Base-by-base conservation (phyloP, 2,329 filamentous ascomycete genomes). In the Akanthomyces lecanii region DNA sequence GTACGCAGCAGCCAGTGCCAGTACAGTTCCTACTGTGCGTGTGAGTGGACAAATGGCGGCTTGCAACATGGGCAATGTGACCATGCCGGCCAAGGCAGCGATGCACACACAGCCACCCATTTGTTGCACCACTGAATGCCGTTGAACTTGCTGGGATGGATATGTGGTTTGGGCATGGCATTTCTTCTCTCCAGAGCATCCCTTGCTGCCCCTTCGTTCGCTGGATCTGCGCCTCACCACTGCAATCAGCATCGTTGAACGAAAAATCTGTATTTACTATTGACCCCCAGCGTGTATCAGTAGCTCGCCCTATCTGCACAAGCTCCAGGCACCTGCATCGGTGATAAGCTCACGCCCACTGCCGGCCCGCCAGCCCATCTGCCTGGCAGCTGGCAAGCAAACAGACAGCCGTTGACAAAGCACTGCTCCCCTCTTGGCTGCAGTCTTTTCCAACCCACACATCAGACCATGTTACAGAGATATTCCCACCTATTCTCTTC, bases 371-470 rank as follows among this genome's bases (percentile, higher is more conserved):
- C 47, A 51, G 16, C 23, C 56, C 47, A 50, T 38, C 30, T 38
- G 56, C 10, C 21, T 50, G 56, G 30, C 56, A 50, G 33, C 56
- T 60, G 56, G 33, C 56, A 42, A 40, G 47, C 56, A 60, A 60
- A 60, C 56, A 16, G 45, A 47, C 28, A 21, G n/a, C 42, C 28
- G 40, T 36, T 40, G 16, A 40, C 38, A 40, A 14, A 16, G 38
- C 14, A 16, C 14, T 40, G 38, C 38, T 14, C 7, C 12, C 14
- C 38, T 40, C 12, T 10, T 40, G 38, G 38, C 38, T 2, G 38
- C 14, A 14, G 10, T 16, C 14, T 40, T 21, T 7, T 45, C n/a
- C 42, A 45, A 11, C 42, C 42, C 10, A 5, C 42, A 48, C 12
- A 21, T 25, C 21, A 23, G 7, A 23, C 12, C 21, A 21, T 11